Conservation (phyloP, 306 rosid species). For the Fagus sylvatica region DNA sequence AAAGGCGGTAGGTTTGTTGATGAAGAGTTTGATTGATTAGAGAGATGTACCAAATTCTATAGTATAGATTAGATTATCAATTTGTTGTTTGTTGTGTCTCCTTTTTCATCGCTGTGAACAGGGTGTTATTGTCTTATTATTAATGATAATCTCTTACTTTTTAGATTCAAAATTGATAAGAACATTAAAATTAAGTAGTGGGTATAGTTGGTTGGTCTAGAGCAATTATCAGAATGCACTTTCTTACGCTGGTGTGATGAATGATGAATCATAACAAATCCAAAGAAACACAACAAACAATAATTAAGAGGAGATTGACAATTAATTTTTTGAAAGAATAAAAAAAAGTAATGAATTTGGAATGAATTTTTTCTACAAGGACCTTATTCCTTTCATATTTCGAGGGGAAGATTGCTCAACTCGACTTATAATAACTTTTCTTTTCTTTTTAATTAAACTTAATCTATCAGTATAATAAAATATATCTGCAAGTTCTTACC, state of each 20-base stretch:
- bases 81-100: neutral
- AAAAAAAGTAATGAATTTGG: neutral
- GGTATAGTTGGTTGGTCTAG: neutral
- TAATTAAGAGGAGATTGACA: too few relatives aligned
- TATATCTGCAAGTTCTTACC: neutral
- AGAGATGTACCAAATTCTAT: conserved; percentile 8
- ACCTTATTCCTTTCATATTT: too few relatives aligned
- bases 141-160: too few relatives aligned
- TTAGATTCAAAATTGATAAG: neutral
- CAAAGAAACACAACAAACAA: neutral
- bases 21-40: conserved; percentile 9
- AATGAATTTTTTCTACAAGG: too few relatives aligned
- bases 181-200: neutral
- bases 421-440: too few relatives aligned
- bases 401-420: neutral
- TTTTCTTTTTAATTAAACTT: too few relatives aligned
- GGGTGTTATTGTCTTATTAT: neutral
- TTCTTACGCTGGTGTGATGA: neutral
- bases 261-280: neutral
- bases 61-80: neutral
- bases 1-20: conserved; percentile 5
- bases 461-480: too few relatives aligned
- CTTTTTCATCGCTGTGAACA: neutral
- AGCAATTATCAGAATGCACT: neutral
- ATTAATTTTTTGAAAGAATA: too few relatives aligned